These are phyloP conservation scores for Fusarium mangiferae DNA, from an alignment of 2,329 filamentous ascomycete species.

Conservation along the genomic window DNA sequence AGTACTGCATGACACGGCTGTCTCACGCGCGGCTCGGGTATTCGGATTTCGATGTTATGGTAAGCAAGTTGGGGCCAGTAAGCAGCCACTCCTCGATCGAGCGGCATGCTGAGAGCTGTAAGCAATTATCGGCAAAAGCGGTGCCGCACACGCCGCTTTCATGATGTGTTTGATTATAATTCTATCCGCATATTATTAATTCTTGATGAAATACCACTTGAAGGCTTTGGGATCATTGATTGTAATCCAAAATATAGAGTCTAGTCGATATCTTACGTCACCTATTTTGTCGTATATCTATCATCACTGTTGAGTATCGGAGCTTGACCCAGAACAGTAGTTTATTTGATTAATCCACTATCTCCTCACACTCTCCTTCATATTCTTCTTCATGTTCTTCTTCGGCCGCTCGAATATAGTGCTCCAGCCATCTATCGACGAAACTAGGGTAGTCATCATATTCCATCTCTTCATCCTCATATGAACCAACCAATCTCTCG, in stretches of 20 bases:
- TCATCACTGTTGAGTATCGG: background rate
- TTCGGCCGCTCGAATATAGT: background rate
- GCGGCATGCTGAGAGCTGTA: background rate
- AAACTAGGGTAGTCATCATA: background rate
- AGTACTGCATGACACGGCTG: background rate
- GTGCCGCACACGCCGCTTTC: background rate
- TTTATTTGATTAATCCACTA: background rate
- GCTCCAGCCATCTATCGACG: background rate
- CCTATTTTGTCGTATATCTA: too few species aligned
- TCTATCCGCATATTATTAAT: rapidly evolving
- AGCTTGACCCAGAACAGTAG: background rate
- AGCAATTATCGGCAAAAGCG: background rate
- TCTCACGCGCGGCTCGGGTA: background rate
- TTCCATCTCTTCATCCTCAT: background rate
- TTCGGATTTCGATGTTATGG: background rate
- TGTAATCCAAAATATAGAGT: rapidly evolving
- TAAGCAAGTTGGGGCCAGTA: background rate
- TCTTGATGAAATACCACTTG: too few species aligned
- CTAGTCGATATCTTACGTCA: background rate
- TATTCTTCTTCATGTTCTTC: background rate
- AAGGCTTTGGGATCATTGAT: background rate
- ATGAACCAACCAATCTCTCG: background rate
- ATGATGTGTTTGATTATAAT: background rate
- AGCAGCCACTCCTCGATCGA: background rate
- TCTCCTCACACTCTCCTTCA: background rate